Base-by-base conservation (phyloP, 768 basidiomycete genomes). In the Psilocybe cubensis region DNA sequence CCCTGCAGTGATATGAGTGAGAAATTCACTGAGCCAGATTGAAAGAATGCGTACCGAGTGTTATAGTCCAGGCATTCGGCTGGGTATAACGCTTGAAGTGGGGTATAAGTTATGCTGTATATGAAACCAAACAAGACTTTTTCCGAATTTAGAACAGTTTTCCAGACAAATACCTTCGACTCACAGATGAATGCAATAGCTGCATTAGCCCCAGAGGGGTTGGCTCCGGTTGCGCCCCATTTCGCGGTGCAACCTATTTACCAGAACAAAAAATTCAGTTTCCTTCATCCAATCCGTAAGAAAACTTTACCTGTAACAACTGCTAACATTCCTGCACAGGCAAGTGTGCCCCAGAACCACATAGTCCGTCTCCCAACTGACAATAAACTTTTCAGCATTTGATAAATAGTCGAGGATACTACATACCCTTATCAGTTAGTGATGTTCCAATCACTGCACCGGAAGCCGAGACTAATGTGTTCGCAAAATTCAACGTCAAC, bases 21-120 rank as follows among this genome's bases (percentile, higher is more conserved):
- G 20, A 18, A 33, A 20, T 27, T 28, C 18, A 29, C 20, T 9
- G 31, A 14, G 5, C 27, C 10, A 43, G 10, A 28, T 9, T 27
- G 21, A 3, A 33, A 43, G 5, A 33, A 44, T 25, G 24, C 65
- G 53, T 61, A 76, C 77, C 76, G 78, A 27, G 83, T 79, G 40
- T 81, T 84, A 50, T 80, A 83, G 52, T 79, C 74, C 17, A 86
- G 69, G 62, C 79, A 81, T 60, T 86, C 85, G 18, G 79, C 77
- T 3, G 84, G 82, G 57, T 84, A 83, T 5, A 84, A 66, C 0
- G 79, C 83, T 68, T 86, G 85, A 23, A 87, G 75, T 9, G 84
- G 84, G 4, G 84, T 83, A 65, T 85, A 85, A 20, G 83, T 74
- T 55, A 83, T 76, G 31, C 78, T 80, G 68, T 74, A 84, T 52